phyloP scores from a whole-genome alignment of 768 basidiomycete genomes.

The Amanita jacksonii region DNA sequence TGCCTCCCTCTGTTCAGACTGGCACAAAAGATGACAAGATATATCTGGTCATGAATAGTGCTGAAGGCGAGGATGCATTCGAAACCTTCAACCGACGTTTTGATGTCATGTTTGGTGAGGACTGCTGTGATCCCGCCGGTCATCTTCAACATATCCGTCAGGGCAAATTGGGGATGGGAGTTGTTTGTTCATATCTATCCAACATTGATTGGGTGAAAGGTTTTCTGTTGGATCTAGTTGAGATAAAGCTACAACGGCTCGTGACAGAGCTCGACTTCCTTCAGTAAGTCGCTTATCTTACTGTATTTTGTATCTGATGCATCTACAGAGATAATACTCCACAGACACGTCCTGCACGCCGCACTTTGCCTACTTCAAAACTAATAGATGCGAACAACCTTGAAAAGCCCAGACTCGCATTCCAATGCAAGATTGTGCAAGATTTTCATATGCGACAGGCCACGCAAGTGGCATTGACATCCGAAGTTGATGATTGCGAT shows the following conservation, averaged over 20 bases:
- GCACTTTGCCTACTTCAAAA: too few relatives aligned
- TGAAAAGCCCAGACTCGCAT: too few relatives aligned
- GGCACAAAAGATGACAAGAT: conserved; percentile 8
- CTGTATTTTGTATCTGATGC: too few relatives aligned
- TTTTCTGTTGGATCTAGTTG: conserved; percentile 7
- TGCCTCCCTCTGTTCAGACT: conserved; percentile 7
- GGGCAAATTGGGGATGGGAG: conserved; percentile 5
- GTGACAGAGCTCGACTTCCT: neutral
- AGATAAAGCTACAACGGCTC: conserved; percentile 6
- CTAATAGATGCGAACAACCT: too few relatives aligned
- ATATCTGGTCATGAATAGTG: conserved; percentile 4
- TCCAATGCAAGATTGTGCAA: too few relatives aligned
- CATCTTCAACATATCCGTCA: conserved; percentile 8
- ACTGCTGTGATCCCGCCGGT: conserved; percentile 9
- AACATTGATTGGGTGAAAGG: conserved; percentile 8
- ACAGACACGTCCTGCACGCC: too few relatives aligned
- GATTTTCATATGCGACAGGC: too few relatives aligned
- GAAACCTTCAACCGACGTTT: conserved; percentile 12
- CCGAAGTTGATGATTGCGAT: too few relatives aligned
- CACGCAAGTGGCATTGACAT: too few relatives aligned
- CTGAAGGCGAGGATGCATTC: conserved; percentile 6
- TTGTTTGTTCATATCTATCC: conserved; percentile 9
- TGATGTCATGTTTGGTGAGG: conserved; percentile 12
- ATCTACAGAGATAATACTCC: too few relatives aligned
- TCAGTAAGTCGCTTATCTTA: neutral